These are phyloP conservation scores for Castanopsis chinensis DNA, from an alignment of 306 rosid species.

Conservation along the genomic window DNA sequence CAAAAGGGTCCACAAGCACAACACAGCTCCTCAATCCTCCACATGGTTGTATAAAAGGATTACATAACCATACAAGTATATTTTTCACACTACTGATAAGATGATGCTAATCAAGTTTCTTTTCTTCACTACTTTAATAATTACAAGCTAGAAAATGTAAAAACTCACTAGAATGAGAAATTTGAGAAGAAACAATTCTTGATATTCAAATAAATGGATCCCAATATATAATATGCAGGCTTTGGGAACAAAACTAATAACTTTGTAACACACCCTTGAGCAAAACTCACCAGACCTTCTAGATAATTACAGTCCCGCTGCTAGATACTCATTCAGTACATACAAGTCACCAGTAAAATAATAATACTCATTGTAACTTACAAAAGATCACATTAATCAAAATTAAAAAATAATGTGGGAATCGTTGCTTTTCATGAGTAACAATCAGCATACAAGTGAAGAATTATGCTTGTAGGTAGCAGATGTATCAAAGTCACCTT, in stretches of 20 bases:
- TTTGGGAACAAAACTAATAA: neutral
- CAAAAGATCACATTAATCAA: neutral
- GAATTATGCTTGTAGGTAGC: neutral
- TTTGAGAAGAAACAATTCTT: neutral
- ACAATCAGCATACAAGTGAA: neutral
- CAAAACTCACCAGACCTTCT: neutral
- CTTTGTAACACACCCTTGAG: neutral
- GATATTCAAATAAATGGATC: neutral
- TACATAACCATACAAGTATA: neutral
- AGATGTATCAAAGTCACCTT: neutral
- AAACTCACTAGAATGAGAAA: neutral
- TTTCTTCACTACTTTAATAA: neutral
- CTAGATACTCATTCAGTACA: neutral
- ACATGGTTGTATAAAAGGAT: neutral
- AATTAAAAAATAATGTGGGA: neutral
- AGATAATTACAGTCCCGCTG: slow-evolving; percentile 19
- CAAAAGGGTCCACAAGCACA: neutral
- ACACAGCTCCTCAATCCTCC: neutral
- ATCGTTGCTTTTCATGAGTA: neutral
- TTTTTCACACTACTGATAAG: neutral
- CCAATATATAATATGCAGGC: neutral
- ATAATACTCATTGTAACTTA: neutral
- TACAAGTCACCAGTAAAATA: neutral
- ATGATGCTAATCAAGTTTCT: neutral
- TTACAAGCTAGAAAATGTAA: neutral